Percentiles rank a stretch among this genome's conserved stretches.
phyloP scores from a whole-genome alignment of 2,329 filamentous ascomycete species.

The Orbilia quercus region DNA sequence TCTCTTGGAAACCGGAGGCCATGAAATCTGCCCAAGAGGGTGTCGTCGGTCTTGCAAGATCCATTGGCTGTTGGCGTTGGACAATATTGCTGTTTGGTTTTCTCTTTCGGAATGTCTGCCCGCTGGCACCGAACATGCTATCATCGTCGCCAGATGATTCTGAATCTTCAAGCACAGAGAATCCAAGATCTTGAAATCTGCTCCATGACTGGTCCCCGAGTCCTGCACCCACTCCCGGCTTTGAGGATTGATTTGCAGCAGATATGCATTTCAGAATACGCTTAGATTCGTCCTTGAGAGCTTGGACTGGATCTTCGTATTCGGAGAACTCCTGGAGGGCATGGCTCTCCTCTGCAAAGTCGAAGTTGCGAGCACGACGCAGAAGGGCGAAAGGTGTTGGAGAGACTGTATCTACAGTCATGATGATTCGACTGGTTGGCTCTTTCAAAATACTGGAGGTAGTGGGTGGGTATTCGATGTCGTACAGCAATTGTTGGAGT shows the following conservation, averaged over 20 bases:
- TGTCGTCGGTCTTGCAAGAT: constrained; percentile 84
- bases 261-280: constrained; percentile 91
- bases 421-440: constrained; percentile 86
- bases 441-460: constrained; percentile 80
- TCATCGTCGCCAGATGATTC: constrained; percentile 66
- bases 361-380: constrained; percentile 90
- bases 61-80: constrained; percentile 63
- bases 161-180: constrained; percentile 77
- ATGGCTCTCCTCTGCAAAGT: constrained; percentile 88
- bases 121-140: constrained; percentile 63
- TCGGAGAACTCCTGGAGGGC: constrained; percentile 87
- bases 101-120: constrained; percentile 72
- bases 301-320: constrained; percentile 87
- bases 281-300: constrained; percentile 91
- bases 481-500: constrained; percentile 86
- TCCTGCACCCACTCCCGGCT: constrained; percentile 76
- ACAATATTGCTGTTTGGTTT: constrained; percentile 22
- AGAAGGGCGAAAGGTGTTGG: constrained; percentile 92
- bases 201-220: constrained; percentile 88
- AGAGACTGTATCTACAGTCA: constrained; percentile 96
- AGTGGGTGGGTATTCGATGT: constrained; percentile 93
- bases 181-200: constrained; percentile 93
- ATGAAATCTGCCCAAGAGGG: constrained; percentile 99
- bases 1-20: constrained; percentile 88
- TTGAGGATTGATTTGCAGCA: constrained; percentile 84